Percentiles rank a stretch among this genome's conserved stretches.
Conservation (phyloP, 495 filamentous ascomycete species). For the Lentithecium fluviatile region DNA sequence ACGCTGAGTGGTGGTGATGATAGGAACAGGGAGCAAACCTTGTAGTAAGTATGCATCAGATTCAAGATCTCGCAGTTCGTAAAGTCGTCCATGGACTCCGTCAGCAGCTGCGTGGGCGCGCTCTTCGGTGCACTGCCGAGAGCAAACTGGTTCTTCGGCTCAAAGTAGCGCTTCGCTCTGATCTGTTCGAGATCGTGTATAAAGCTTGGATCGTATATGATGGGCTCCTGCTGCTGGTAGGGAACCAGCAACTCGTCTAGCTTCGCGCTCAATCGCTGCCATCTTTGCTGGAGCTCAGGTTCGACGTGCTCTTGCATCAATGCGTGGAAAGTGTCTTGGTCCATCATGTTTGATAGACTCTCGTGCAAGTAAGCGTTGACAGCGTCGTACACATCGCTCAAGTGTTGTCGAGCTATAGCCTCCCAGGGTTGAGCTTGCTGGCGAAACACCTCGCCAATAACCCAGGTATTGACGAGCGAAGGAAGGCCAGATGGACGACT, state of each 20-base stretch:
- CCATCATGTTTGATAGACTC: constrained; percentile 4
- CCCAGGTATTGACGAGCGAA: constrained; percentile 9
- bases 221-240: constrained; percentile 3
- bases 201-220: constrained; percentile 20
- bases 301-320: constrained; percentile 2
- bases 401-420: constrained; percentile 5
- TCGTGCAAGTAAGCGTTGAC: constrained; percentile 9
- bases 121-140: background rate
- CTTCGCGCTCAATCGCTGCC: background rate
- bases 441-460: constrained; percentile 13
- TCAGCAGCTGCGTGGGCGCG: constrained; percentile 6
- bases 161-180: background rate
- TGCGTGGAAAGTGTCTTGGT: background rate
- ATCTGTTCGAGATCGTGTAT: constrained; percentile 3
- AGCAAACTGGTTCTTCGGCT: background rate
- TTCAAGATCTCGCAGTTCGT: constrained; percentile 33
- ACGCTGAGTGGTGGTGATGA: constrained; percentile 26
- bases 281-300: constrained; percentile 2
- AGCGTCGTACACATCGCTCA: constrained; percentile 5
- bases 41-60: constrained; percentile 37
- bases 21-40: constrained; percentile 29
- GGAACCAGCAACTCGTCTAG: constrained; percentile 9
- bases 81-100: constrained; percentile 18
- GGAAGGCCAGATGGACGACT: constrained; percentile 6
- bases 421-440: constrained; percentile 11